Conservation (phyloP, 306 rosid genomes). For the Citrullus amarus region DNA sequence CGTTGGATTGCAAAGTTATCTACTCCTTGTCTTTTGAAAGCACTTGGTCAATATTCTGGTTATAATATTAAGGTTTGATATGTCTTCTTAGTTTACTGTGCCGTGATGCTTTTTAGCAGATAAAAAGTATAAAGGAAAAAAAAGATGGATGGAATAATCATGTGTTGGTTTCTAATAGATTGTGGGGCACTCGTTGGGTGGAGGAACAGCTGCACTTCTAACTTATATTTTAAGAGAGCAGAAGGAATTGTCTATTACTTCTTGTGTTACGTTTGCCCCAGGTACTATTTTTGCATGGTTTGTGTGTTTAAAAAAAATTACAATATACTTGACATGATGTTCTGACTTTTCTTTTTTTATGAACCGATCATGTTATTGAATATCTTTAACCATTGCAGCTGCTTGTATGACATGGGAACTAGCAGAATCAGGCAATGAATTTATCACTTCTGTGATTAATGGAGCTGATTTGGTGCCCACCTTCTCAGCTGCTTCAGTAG, state of each 20-base stretch:
- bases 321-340: background rate
- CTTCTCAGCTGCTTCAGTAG: slow-evolving; percentile 91
- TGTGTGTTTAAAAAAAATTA: background rate
- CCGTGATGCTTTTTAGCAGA: background rate
- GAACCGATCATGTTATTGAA: background rate
- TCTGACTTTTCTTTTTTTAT: background rate
- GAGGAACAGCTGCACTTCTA: slow-evolving; percentile 93
- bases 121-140: background rate
- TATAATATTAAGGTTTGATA: slow-evolving; percentile 57
- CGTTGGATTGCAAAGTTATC: slow-evolving; percentile 88
- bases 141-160: background rate
- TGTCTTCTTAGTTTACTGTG: background rate
- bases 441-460: slow-evolving; percentile 78
- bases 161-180: slow-evolving; percentile 29
- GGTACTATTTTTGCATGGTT: slow-evolving; percentile 21
- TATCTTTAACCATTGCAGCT: slow-evolving; percentile 42
- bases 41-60: slow-evolving; percentile 44
- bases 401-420: slow-evolving; percentile 99
- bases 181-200: slow-evolving; percentile 97
- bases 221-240: slow-evolving; percentile 82
- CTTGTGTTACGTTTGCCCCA: slow-evolving; percentile 89
- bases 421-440: slow-evolving; percentile 70
- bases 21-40: slow-evolving; percentile 67
- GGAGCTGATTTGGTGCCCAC: slow-evolving; percentile 97
- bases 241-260: slow-evolving; percentile 59